phyloP scores from a whole-genome alignment of 2,329 filamentous ascomycete genomes.

The Botrytis pseudocinerea region DNA sequence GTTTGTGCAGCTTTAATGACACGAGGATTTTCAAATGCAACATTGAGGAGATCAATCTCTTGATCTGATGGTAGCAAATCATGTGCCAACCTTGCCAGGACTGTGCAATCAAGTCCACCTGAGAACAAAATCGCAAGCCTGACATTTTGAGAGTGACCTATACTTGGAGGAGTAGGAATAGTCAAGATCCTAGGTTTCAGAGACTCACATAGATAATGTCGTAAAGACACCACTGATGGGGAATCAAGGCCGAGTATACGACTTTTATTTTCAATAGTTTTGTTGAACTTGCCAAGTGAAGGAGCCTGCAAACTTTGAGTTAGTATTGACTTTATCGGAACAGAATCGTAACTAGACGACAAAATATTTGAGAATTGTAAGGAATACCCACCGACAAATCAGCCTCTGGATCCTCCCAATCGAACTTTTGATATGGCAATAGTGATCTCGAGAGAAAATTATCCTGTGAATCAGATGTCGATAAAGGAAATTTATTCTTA shows the following conservation, averaged over 20 bases:
- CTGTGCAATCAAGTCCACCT: constrained; percentile 88
- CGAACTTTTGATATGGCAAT: constrained; percentile 25
- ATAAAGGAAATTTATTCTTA: not conserved
- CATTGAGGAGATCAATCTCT: constrained; percentile 85
- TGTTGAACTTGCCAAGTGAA: constrained; percentile 39
- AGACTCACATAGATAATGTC: constrained; percentile 58
- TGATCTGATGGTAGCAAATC: constrained; percentile 70
- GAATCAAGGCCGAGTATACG: constrained; percentile 45
- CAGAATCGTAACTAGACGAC: not conserved
- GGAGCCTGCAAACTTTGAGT: constrained; percentile 14
- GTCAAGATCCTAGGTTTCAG: constrained; percentile 63
- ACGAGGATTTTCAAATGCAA: constrained; percentile 93
- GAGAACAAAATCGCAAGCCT: constrained; percentile 85
- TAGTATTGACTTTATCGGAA: not conserved
- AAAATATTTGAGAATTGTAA: not conserved
- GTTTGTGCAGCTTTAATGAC: constrained; percentile 58
- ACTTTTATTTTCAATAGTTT: constrained; percentile 42
- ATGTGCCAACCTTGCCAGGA: constrained; percentile 78
- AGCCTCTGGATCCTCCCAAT: constrained; percentile 24
- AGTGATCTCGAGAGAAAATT: constrained; percentile 18
- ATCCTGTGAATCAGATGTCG: not conserved
- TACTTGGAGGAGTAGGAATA: constrained; percentile 59
- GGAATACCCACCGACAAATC: constrained; percentile 9
- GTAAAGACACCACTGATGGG: constrained; percentile 54
- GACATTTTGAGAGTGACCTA: constrained; percentile 43